Evolutionary conservation across 345 rosid species (phyloP).

Genomic region (Brassica carinata): DNA sequence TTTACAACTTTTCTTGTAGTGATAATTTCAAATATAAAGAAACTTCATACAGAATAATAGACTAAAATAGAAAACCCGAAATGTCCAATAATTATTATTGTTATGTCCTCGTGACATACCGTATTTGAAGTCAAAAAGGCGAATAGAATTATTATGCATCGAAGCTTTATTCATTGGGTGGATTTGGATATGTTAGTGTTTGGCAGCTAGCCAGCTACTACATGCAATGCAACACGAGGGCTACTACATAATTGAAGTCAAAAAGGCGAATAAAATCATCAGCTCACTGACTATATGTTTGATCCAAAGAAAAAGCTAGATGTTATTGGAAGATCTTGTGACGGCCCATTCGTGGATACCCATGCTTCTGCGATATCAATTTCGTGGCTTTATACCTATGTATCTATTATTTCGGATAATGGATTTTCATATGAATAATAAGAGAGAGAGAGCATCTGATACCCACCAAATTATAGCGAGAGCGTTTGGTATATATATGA

Average conservation of each 20-base stretch:
- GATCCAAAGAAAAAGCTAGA: conserved; percentile 22
- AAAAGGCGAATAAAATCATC: conserved; percentile 9
- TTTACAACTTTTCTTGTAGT: too few species aligned
- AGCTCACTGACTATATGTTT: conserved; percentile 34
- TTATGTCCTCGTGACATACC: conserved; percentile 6
- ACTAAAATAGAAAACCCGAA: neutral
- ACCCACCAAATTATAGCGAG: conserved; percentile 29
- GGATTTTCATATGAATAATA: conserved; percentile 29
- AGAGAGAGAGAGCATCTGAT: conserved; percentile 32
- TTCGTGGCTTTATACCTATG: conserved; percentile 12
- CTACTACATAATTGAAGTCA: neutral
- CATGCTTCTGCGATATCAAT: conserved; percentile 26
- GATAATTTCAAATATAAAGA: neutral
- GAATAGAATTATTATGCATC: conserved; percentile 15
- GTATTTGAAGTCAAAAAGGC: conserved; percentile 33
- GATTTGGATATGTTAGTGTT: conserved; percentile 35
- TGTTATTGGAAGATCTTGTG: conserved; percentile 38
- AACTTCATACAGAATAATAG: neutral
- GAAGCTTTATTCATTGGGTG: conserved; percentile 28
- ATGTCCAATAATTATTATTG: conserved; percentile 1
- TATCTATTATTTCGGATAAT: conserved; percentile 17
- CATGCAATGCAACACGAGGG: conserved; percentile 31
- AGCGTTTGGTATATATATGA: conserved; percentile 11
- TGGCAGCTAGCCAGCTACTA: conserved; percentile 42
- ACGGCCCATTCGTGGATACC: conserved; percentile 41